Conservation (phyloP, 345 rosid genomes). For the Raphanus sativus region DNA sequence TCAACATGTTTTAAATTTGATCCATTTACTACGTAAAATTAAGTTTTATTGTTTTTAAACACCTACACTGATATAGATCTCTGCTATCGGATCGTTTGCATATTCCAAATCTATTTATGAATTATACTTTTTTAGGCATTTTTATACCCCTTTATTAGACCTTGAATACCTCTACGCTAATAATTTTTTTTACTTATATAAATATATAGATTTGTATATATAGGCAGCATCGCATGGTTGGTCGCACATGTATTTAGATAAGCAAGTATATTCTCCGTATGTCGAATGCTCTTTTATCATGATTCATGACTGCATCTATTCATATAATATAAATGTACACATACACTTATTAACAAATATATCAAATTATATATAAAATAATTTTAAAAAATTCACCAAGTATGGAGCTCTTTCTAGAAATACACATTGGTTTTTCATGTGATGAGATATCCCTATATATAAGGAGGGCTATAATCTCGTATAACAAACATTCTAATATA, state of each 20-base stretch:
- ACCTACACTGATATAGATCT: too few species aligned
- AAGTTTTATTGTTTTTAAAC: too few species aligned
- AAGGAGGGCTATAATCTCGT: neutral
- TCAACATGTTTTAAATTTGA: too few species aligned
- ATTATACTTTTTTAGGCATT: too few species aligned
- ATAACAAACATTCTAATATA: neutral
- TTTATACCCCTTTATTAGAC: too few species aligned
- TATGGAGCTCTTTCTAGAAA: neutral
- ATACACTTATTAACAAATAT: neutral
- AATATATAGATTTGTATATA: neutral
- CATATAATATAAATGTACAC: neutral
- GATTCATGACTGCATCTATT: conserved; percentile 27
- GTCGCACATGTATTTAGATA: conserved; percentile 2
- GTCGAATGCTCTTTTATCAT: conserved; percentile 8
- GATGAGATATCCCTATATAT: neutral
- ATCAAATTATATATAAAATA: neutral
- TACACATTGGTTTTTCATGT: neutral
- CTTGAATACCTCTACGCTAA: too few species aligned
- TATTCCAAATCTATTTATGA: too few species aligned
- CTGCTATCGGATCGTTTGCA: too few species aligned
- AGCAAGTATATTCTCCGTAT: conserved; percentile 12
- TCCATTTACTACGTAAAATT: too few species aligned
- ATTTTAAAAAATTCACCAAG: neutral
- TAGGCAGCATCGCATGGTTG: neutral
- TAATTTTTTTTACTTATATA: neutral